These are phyloP conservation scores for Setomelanomma holmii DNA, from an alignment of 2,329 filamentous ascomycete genomes.

Conservation along the genomic window DNA sequence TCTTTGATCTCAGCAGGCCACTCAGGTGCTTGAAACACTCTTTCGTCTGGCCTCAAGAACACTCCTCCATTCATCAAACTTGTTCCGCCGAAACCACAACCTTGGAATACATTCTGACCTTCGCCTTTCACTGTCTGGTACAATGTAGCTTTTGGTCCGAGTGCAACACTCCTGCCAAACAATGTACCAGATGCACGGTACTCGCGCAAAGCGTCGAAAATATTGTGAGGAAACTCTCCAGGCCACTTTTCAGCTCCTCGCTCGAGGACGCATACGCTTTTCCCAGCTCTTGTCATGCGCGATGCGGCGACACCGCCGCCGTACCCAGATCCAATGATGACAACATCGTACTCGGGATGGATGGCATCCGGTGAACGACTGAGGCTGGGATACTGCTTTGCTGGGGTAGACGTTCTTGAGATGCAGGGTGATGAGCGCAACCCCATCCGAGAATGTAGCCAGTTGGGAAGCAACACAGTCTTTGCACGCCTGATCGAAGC, in stretches of 20 bases:
- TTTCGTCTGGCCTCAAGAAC: constrained; percentile 66
- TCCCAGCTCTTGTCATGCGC: constrained; percentile 66
- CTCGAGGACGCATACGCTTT: constrained; percentile 70
- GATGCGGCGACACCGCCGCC: constrained; percentile 71
- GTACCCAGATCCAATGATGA: constrained; percentile 74
- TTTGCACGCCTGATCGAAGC: neutral
- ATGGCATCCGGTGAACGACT: constrained; percentile 42
- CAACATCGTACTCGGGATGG: constrained; percentile 66
- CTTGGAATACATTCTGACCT: constrained; percentile 68
- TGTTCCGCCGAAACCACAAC: constrained; percentile 56
- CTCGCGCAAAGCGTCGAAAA: constrained; percentile 58
- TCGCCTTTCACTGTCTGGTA: constrained; percentile 69
- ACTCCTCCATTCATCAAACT: constrained; percentile 17
- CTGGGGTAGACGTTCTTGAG: neutral
- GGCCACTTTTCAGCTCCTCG: constrained; percentile 69
- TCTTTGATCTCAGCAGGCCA: constrained; percentile 68
- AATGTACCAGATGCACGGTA: constrained; percentile 64
- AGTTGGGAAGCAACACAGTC: neutral
- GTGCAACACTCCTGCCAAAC: constrained; percentile 52
- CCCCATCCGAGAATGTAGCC: neutral
- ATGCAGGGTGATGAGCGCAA: neutral
- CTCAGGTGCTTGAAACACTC: constrained; percentile 59
- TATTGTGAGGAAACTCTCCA: constrained; percentile 66
- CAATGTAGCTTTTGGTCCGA: constrained; percentile 64
- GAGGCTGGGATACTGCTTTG: neutral